Conservation (phyloP, 345 rosid species). For the Arabidopsis suecica region DNA sequence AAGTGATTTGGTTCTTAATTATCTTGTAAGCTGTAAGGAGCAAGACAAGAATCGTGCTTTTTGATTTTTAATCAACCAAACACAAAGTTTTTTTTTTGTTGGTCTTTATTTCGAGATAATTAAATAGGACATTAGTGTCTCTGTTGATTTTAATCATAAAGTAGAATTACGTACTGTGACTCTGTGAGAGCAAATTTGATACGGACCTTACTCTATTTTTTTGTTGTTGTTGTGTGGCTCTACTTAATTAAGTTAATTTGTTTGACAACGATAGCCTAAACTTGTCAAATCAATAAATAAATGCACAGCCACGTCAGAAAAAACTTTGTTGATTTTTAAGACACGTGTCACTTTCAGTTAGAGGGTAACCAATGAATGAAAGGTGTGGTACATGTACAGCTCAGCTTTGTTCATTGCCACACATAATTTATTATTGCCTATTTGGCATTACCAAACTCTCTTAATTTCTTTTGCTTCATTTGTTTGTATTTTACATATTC, state of each 20-base stretch:
- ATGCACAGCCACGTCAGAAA: slow-evolving; percentile 16
- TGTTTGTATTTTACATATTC: background rate
- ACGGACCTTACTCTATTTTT: slow-evolving; percentile 1
- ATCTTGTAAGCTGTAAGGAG: slow-evolving; percentile 42
- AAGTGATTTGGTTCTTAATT: slow-evolving; percentile 24
- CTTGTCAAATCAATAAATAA: slow-evolving; percentile 30
- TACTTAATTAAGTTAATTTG: slow-evolving; percentile 7
- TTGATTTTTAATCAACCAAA: slow-evolving; percentile 15
- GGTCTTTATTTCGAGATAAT: background rate
- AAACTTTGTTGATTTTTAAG: background rate
- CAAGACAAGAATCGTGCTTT: slow-evolving; percentile 41
- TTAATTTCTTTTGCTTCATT: slow-evolving; percentile 9
- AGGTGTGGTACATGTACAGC: slow-evolving; percentile 34
- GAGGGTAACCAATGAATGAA: slow-evolving; percentile 34
- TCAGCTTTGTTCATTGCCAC: slow-evolving; percentile 38
- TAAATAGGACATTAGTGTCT: background rate
- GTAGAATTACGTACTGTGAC: slow-evolving; percentile 8
- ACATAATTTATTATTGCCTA: slow-evolving; percentile 25
- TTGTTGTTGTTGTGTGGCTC: background rate
- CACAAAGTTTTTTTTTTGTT: background rate
- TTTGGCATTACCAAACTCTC: slow-evolving; percentile 23
- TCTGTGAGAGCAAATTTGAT: slow-evolving; percentile 21
- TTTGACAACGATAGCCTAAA: slow-evolving; percentile 15
- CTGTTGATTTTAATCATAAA: slow-evolving; percentile 19
- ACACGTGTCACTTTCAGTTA: slow-evolving; percentile 19